These are phyloP conservation scores for Fusarium cicatricum DNA, from an alignment of 2,329 filamentous ascomycete genomes.

Conservation along the genomic window DNA sequence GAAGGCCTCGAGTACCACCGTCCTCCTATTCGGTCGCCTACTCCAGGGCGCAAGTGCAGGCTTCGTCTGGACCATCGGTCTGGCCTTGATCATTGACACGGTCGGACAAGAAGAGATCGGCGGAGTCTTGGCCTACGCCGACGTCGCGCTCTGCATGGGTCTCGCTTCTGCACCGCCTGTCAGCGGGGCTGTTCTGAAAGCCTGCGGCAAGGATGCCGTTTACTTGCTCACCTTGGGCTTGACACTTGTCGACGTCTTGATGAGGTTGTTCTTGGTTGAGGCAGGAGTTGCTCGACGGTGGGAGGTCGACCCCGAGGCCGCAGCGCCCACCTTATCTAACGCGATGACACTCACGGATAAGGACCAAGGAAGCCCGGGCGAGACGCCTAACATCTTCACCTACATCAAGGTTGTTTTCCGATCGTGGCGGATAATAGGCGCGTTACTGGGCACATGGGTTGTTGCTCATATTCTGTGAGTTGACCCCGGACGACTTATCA, in stretches of 20 bases:
- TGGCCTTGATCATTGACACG: slow-evolving; percentile 22
- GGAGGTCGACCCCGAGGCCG: background rate
- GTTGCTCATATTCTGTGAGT: slow-evolving; percentile 25
- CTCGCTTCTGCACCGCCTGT: slow-evolving; percentile 15
- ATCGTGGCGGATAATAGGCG: slow-evolving; percentile 22
- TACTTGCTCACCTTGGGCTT: slow-evolving; percentile 15
- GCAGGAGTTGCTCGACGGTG: slow-evolving; percentile 4
- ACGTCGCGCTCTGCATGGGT: slow-evolving; percentile 20
- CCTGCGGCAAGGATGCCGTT: slow-evolving; percentile 5
- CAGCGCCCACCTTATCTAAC: background rate
- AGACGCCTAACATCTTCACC: background rate
- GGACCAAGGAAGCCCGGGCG: no score
- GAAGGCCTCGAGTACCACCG: background rate
- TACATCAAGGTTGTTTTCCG: slow-evolving; percentile 10
- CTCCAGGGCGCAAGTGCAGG: slow-evolving; percentile 18
- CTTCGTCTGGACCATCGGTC: slow-evolving; percentile 23
- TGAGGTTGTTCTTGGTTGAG: slow-evolving; percentile 22
- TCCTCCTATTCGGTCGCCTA: slow-evolving; percentile 10
- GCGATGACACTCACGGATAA: background rate
- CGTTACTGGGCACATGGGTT: slow-evolving; percentile 20
- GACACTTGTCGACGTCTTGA: slow-evolving; percentile 15
- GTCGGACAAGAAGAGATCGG: slow-evolving; percentile 8
- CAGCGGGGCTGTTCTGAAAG: slow-evolving; percentile 2
- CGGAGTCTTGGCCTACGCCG: slow-evolving; percentile 7
- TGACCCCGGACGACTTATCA: no score